Evolutionary conservation across 2,329 filamentous ascomycete species (phyloP).

Genomic region (Ramularia collo-cygni): DNA sequence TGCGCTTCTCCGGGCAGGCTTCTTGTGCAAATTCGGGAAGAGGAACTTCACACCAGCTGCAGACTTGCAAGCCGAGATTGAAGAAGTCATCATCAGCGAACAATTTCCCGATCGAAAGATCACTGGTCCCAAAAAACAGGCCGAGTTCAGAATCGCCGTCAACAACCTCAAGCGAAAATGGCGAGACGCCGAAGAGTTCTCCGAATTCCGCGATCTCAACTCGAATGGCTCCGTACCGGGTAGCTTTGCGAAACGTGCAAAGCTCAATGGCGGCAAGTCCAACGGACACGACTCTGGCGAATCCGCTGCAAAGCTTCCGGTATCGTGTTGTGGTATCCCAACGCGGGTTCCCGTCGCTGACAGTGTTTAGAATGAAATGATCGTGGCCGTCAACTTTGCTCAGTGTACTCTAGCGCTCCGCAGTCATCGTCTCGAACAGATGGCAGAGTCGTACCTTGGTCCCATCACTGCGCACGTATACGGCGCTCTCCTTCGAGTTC

Average conservation of each 20-base stretch:
- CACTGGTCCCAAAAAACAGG: conserved; percentile 60
- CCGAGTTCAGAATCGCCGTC: conserved; percentile 53
- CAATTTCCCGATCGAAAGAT: conserved; percentile 46
- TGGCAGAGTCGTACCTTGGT: conserved; percentile 64
- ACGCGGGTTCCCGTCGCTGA: conserved; percentile 20
- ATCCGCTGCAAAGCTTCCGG: conserved; percentile 29
- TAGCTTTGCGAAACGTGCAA: conserved; percentile 26
- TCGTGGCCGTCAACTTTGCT: conserved; percentile 76
- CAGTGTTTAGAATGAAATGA: conserved; percentile 55
- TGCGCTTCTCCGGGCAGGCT: conserved; percentile 54
- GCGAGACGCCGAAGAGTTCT: conserved; percentile 36
- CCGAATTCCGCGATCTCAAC: conserved; percentile 22
- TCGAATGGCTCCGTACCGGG: conserved; percentile 20
- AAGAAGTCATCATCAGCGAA: conserved; percentile 53
- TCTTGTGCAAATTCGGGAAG: conserved; percentile 56
- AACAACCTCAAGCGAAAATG: conserved; percentile 49
- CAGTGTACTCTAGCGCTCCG: conserved; percentile 78
- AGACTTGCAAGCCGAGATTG: conserved; percentile 51
- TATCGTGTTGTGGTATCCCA: conserved; percentile 24
- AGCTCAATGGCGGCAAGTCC: conserved; percentile 26
- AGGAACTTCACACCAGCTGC: conserved; percentile 48
- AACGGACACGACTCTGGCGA: conserved; percentile 26
- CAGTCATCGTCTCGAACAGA: conserved; percentile 67
- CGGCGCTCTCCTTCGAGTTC: conserved; percentile 59
- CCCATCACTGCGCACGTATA: conserved; percentile 73